A percentile compares a stretch with the other conserved stretches of the same genome.
These are phyloP conservation scores for Panaeolus cyanescens DNA, from an alignment of 768 basidiomycete species.

Conservation along the genomic window DNA sequence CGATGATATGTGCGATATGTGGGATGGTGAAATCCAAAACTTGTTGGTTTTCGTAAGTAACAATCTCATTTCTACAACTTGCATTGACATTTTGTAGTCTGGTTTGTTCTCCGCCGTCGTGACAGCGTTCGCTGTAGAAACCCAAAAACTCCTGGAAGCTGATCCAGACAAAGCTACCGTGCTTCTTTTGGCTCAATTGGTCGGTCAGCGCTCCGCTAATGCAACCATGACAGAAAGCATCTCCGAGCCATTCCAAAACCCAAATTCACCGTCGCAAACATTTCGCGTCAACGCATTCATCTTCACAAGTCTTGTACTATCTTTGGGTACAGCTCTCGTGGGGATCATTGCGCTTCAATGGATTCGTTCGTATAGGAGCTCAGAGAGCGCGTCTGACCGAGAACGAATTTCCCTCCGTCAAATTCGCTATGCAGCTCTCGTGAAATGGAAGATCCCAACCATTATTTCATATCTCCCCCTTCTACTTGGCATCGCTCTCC, in stretches of 20 bases:
- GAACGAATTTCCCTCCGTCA: constrained; percentile 20
- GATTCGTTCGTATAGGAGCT: constrained; percentile 22
- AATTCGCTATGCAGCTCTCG: constrained; percentile 21
- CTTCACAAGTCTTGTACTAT: constrained; percentile 29
- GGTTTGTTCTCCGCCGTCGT: constrained; percentile 43
- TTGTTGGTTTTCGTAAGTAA: constrained; percentile 32
- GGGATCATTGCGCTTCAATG: constrained; percentile 28
- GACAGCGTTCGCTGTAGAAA: constrained; percentile 39
- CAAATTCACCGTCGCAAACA: constrained; percentile 6
- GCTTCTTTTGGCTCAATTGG: constrained; percentile 24
- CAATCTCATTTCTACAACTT: not conserved
- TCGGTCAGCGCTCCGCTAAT: constrained; percentile 11
- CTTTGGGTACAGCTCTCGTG: constrained; percentile 24
- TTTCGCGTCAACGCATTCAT: constrained; percentile 29
- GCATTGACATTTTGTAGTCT: constrained; percentile 23
- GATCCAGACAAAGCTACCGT: constrained; percentile 26
- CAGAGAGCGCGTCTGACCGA: constrained; percentile 11
- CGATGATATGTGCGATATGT: constrained; percentile 28
- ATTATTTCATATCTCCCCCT: constrained; percentile 17
- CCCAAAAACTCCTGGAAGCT: constrained; percentile 32
- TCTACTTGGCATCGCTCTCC: constrained; percentile 17
- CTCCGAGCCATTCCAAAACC: constrained; percentile 4
- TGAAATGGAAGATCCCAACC: constrained; percentile 19
- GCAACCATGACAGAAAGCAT: constrained; percentile 8
- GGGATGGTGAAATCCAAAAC: constrained; percentile 32